phyloP scores from a whole-genome alignment of 495 filamentous ascomycete genomes.

The Hypoxylon subgilvum region DNA sequence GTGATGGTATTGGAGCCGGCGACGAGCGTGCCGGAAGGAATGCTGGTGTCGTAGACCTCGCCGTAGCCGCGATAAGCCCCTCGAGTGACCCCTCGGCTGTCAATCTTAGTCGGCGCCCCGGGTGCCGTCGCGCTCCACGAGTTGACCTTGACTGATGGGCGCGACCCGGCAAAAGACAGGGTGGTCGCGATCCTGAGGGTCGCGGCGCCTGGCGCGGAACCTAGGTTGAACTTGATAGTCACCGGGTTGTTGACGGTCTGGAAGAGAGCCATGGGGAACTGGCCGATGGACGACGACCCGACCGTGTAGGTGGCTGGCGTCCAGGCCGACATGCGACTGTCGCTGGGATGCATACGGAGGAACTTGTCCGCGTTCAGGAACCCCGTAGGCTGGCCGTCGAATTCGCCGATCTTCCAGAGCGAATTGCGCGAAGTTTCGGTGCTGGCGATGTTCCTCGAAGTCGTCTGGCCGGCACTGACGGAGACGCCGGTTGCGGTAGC shows the following conservation, averaged over 20 bases:
- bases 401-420: constrained; percentile 68
- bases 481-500: constrained; percentile 57
- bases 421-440: constrained; percentile 55
- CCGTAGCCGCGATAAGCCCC: constrained; percentile 68
- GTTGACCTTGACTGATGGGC: constrained; percentile 59
- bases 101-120: constrained; percentile 65
- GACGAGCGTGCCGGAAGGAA: constrained; percentile 63
- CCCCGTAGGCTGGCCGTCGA: constrained; percentile 67
- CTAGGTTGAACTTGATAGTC: constrained; percentile 66
- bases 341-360: constrained; percentile 70
- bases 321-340: constrained; percentile 67
- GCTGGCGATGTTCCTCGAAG: constrained; percentile 60
- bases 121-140: constrained; percentile 55
- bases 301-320: constrained; percentile 64
- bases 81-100: constrained; percentile 67
- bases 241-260: constrained; percentile 66
- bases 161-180: constrained; percentile 62
- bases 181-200: constrained; percentile 71
- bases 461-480: constrained; percentile 60
- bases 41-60: constrained; percentile 64
- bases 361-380: constrained; percentile 71
- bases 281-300: constrained; percentile 54
- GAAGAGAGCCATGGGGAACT: constrained; percentile 72
- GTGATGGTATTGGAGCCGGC: constrained; percentile 67
- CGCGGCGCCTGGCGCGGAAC: constrained; percentile 54